Evolutionary conservation across 176 grass and related monocot species (phyloP).

Genomic region (Puccinellia tenuiflora): DNA sequence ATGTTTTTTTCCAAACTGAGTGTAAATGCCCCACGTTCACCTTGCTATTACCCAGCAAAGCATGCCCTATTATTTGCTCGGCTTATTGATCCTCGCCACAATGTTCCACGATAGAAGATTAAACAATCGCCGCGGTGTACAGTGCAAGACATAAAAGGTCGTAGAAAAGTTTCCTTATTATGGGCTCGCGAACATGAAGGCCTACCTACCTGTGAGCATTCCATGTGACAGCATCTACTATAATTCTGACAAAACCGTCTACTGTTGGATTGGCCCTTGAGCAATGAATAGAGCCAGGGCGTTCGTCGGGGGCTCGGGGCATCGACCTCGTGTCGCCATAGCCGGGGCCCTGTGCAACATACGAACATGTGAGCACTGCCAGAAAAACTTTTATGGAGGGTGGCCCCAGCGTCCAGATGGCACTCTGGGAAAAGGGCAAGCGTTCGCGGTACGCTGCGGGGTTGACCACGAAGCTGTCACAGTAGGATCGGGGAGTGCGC

Average conservation of each 20-base stretch:
- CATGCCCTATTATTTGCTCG: neutral
- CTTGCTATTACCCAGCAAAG: too few species aligned
- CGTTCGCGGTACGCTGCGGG: neutral
- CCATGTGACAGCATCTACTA: neutral
- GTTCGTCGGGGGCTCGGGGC: neutral
- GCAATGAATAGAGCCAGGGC: constrained; percentile 1
- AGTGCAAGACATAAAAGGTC: neutral
- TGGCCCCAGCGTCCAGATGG: neutral
- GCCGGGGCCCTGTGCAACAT: neutral
- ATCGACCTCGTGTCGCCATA: neutral
- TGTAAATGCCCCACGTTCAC: too few species aligned
- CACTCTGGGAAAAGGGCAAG: neutral
- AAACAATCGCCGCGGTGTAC: neutral
- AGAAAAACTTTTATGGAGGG: neutral
- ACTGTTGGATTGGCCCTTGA: constrained; percentile 3
- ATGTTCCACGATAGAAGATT: neutral
- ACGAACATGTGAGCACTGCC: neutral
- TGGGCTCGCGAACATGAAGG: neutral
- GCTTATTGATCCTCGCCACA: neutral
- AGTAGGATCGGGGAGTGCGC: neutral
- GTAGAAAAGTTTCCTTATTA: neutral
- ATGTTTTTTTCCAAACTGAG: too few species aligned
- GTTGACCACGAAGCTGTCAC: neutral
- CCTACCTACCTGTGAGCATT: neutral
- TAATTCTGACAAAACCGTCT: neutral